Evolutionary conservation across 179 eudicot genomes (phyloP), one percentile per base, ranked within the genome.

Genomic region (Silene coronaria): DNA sequence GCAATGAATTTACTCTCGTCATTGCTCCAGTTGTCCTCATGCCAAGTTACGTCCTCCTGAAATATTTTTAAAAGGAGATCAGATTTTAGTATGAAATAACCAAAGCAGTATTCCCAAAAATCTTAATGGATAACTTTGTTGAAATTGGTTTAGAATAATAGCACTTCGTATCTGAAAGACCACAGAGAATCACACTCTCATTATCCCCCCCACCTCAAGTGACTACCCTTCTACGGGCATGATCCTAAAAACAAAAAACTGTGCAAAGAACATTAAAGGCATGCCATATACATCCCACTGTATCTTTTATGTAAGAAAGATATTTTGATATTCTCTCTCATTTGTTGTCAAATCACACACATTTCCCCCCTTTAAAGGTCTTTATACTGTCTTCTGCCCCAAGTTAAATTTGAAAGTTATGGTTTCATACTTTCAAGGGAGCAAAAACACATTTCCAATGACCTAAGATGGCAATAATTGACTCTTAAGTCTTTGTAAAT

Each of bases 21-120:
- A 78, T 96, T 96, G 77, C 82, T 84, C 99, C 99, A 96, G 76
- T 96, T 92, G 83, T 91, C 88, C 84, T 96, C 99, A 75, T 93
- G 98, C 99, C 99, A 96, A 0, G 97, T 91, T 70, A 96, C 92
- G 19, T 89, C 93, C 46, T 78, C 81, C 99, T 96, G 96, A 80
- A 81, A 21, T 38, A 70, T 70, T 70, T 16, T 30, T 53, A 51
- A 53, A 28, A 72, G 28, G 51, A 59, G 19, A 72, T 26, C 6
- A 1, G 19, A 5, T 21, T 67, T 12, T 23, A 38, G 17, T 36
- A 14, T 67, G 27, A 67, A 2, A 38, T 23, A 34, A 22, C 7
- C 23, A 65, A 30, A 17, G 70, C 46, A 38, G n/a, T 24, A 62
- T 62, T 19, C 28, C 67, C 30, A 60, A 23, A 23, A 60, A 62